Evolutionary conservation across 129 eudicot genomes (phyloP).

Genomic region (Arctium lappa): DNA sequence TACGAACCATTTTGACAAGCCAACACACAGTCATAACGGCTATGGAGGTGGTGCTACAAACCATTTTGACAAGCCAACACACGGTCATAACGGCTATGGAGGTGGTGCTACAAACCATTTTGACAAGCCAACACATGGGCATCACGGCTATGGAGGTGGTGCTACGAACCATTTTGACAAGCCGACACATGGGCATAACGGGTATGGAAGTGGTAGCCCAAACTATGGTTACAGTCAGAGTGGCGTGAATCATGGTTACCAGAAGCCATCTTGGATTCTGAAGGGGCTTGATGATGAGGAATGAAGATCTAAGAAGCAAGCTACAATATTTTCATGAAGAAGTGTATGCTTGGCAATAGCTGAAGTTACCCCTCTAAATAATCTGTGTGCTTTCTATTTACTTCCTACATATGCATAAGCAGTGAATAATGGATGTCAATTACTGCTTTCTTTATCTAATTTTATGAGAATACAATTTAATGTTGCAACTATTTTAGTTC

Average conservation of each 20-base stretch:
- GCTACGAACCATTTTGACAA: neutral
- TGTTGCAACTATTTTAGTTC: neutral
- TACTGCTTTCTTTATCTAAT: neutral
- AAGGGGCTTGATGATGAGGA: constrained; percentile 45
- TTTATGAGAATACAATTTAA: constrained; percentile 4
- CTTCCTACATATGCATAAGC: constrained; percentile 18
- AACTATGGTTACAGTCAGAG: constrained; percentile 13
- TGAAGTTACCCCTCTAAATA: constrained; percentile 32
- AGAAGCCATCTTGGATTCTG: constrained; percentile 32
- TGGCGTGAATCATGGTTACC: constrained; percentile 27
- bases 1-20: neutral
- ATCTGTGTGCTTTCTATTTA: constrained; percentile 18
- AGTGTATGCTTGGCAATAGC: constrained; percentile 24
- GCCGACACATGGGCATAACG: constrained; percentile 14
- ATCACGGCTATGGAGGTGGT: constrained; percentile 10
- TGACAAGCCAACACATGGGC: neutral
- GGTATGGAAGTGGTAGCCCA: constrained; percentile 23
- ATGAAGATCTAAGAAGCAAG: constrained; percentile 16
- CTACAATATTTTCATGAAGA: constrained; percentile 9
- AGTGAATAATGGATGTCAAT: constrained; percentile 19
- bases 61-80: neutral
- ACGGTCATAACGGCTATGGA: neutral
- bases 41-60: neutral
- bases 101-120: neutral
- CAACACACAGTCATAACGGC: neutral